These are phyloP conservation scores for Rubus parviflorus DNA, from an alignment of 306 rosid species.

Conservation along the genomic window DNA sequence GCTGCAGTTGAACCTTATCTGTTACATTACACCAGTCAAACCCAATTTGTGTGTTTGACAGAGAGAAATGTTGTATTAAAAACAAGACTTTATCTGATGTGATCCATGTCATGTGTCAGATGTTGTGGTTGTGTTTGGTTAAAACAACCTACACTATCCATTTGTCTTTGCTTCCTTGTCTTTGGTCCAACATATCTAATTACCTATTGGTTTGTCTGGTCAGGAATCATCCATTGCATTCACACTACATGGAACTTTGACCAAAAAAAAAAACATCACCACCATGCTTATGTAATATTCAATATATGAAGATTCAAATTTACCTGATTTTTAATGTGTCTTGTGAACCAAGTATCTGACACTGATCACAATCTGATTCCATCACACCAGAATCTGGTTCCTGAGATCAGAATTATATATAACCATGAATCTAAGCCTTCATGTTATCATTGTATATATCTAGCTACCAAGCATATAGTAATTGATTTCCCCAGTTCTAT, in stretches of 20 bases:
- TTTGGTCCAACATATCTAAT: background rate
- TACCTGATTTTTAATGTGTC: background rate
- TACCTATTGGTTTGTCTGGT: background rate
- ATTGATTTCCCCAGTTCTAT: too few species aligned
- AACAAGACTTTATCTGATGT: background rate
- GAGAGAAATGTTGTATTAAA: background rate
- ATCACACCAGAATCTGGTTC: constrained; percentile 1
- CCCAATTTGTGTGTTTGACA: background rate
- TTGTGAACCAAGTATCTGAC: background rate
- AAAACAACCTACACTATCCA: background rate
- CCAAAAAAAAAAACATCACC: too few species aligned
- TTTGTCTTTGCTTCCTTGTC: too few species aligned
- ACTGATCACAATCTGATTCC: background rate
- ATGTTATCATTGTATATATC: too few species aligned
- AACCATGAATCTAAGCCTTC: too few species aligned
- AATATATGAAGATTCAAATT: too few species aligned
- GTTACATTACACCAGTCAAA: background rate
- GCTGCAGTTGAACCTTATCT: background rate
- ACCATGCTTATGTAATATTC: background rate
- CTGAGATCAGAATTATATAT: too few species aligned
- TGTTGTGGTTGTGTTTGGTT: background rate
- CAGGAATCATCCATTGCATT: background rate
- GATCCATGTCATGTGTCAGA: background rate
- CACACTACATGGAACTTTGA: constrained; percentile 5
- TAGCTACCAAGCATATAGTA: too few species aligned